Evolutionary conservation across 1,284 basidiomycete genomes (phyloP).

Genomic region (Malassezia restricta): DNA sequence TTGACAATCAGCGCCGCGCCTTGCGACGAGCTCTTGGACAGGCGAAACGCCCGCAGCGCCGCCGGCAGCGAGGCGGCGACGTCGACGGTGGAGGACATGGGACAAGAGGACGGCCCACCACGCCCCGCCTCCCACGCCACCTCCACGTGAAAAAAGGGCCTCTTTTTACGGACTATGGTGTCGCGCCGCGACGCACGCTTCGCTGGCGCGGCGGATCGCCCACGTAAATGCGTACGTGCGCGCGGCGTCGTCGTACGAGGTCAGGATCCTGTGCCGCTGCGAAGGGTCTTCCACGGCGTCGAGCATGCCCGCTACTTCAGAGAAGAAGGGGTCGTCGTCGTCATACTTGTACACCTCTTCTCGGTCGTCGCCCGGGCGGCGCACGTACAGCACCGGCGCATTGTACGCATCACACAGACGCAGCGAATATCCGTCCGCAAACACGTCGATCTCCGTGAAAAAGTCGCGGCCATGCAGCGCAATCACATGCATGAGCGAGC

Average conservation of each 20-base stretch:
- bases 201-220: conserved; percentile 16
- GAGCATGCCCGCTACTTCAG: conserved; percentile 39
- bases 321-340: conserved; percentile 45
- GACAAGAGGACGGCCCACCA: background rate
- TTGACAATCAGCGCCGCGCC: conserved; percentile 32
- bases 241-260: conserved; percentile 12
- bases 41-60: conserved; percentile 25
- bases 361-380: conserved; percentile 38
- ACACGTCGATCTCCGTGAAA: conserved; percentile 38
- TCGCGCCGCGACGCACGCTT: background rate
- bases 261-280: conserved; percentile 13
- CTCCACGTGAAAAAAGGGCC: too few species aligned
- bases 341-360: conserved; percentile 41
- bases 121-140: background rate
- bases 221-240: conserved; percentile 18
- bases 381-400: conserved; percentile 39
- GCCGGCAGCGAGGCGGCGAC: conserved; percentile 23
- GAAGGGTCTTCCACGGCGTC: conserved; percentile 37
- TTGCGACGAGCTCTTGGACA: conserved; percentile 18
- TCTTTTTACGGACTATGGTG: background rate
- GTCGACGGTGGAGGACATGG: conserved; percentile 29
- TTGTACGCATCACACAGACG: conserved; percentile 44
- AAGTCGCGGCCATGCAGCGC: conserved; percentile 43
- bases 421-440: conserved; percentile 38
- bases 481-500: conserved; percentile 41